phyloP scores from a whole-genome alignment of 345 rosid genomes.

The Citrus medica region DNA sequence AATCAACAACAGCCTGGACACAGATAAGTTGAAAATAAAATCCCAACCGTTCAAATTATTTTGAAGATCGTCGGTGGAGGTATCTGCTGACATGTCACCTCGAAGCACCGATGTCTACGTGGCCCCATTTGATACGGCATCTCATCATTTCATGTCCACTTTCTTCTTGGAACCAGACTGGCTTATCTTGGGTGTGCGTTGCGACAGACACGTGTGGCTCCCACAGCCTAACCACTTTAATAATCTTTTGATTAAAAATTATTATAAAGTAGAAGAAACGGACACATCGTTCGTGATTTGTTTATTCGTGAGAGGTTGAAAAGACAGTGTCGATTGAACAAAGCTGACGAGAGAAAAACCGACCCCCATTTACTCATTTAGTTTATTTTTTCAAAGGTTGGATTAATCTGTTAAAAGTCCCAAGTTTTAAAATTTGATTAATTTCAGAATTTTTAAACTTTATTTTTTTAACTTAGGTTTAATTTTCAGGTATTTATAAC shows the following conservation, averaged over 20 bases:
- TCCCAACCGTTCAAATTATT: neutral
- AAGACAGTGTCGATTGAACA: too few relatives aligned
- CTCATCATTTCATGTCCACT: neutral
- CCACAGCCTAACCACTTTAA: constrained; percentile 13
- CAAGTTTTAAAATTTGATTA: too few relatives aligned
- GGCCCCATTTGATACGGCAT: constrained; percentile 15
- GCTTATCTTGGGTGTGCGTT: neutral
- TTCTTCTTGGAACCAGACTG: neutral
- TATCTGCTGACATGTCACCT: constrained; percentile 7
- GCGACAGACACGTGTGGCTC: constrained; percentile 32
- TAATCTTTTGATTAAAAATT: neutral
- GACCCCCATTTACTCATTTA: neutral
- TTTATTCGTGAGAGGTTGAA: neutral
- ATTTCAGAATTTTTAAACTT: too few relatives aligned
- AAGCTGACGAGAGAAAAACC: neutral
- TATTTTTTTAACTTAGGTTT: too few relatives aligned
- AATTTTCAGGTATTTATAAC: too few relatives aligned
- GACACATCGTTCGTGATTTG: neutral
- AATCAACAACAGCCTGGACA: neutral
- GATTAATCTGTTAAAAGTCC: neutral
- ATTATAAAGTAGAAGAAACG: constrained; percentile 1
- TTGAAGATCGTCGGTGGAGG: constrained; percentile 21
- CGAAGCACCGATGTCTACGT: constrained; percentile 7
- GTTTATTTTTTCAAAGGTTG: neutral
- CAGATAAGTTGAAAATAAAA: neutral